Conservation (phyloP, 2,329 filamentous ascomycete species). For the Dactylellina drechsleri region DNA sequence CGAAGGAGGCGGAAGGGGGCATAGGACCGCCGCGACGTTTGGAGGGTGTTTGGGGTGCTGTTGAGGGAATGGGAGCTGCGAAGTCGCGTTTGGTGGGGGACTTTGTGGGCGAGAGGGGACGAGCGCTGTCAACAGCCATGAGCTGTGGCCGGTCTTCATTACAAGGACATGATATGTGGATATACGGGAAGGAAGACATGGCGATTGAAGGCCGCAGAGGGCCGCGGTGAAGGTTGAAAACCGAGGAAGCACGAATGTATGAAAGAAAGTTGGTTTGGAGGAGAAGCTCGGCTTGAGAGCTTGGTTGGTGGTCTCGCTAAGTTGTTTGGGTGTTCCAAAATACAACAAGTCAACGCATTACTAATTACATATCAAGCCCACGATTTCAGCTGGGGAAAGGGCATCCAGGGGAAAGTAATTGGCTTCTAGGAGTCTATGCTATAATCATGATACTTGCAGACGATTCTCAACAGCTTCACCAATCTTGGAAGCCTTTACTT, state of each 20-base stretch:
- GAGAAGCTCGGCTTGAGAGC: slow-evolving; percentile 20
- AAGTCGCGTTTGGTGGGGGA: slow-evolving; percentile 61
- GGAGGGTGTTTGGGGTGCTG: slow-evolving; percentile 36
- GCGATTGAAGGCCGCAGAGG: not conserved
- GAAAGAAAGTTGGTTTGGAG: not conserved
- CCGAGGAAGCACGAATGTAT: not conserved
- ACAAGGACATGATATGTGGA: slow-evolving; percentile 73
- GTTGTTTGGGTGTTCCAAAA: slow-evolving; percentile 11
- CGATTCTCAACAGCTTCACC: no score
- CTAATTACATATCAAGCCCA: not conserved
- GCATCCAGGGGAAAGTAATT: no score
- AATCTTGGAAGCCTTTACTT: no score
- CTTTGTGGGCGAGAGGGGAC: slow-evolving; percentile 60
- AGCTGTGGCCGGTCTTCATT: slow-evolving; percentile 63
- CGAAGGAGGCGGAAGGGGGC: slow-evolving; percentile 37
- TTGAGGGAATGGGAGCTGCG: slow-evolving; percentile 8
- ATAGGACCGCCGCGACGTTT: slow-evolving; percentile 55
- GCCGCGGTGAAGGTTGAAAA: slow-evolving; percentile 1
- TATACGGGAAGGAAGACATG: slow-evolving; percentile 67
- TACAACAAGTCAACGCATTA: slow-evolving; percentile 33
- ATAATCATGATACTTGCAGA: no score
- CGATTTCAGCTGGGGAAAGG: not conserved
- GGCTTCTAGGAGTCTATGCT: no score
- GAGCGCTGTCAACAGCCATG: slow-evolving; percentile 47
- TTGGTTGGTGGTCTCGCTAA: not conserved